Evolutionary conservation across 2,329 filamentous ascomycete species (phyloP), one percentile per base, ranked within the genome.

Genomic region (Exophiala calicioides): DNA sequence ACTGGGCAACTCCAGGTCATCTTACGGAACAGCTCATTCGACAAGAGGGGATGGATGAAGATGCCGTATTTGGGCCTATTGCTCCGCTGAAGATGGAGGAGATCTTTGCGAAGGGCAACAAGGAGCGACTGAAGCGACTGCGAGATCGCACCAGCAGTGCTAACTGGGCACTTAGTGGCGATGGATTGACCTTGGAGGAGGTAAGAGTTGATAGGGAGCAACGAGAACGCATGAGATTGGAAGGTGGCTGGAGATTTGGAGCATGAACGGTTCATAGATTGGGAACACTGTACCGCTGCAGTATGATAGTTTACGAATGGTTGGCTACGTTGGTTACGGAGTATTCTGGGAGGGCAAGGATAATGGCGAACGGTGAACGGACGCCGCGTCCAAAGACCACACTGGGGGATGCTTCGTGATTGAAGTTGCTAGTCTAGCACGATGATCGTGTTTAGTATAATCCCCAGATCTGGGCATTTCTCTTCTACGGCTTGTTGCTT

Each of bases 51-150:
- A 65, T 93, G 58, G 90, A 98, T 60, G 88, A 90, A 0, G 81
- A 88, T 61, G 74, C 79, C 27, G 87, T 98, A 42, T 98, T 98
- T 62, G 93, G 93, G 0, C 87, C 88, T 0, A 89, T 95, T 18
- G 84, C 80, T 8, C 88, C 90, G 9, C 76, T 98, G 56, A 88
- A 89, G 62, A 93, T 98, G 85, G 94, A 98, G 62, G 90, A 97
- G 64, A 90, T 96, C 23, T 98, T 98, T 70, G 47, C 57, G 18
- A 86, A 79, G 68, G 88, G 90, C 66, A 90, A 86, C 68, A 90
- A 90, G 66, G 89, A 91, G 45, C 76, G 86, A 55, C 82, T 87
- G 66, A 87, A 88, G 73, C 88, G 89, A 63, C 97, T 96, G 76
- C 82, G 94, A 13, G 84, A 88, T 40, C 80, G 93, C 45, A 96